Percentiles rank a stretch among this genome's conserved stretches.
Evolutionary conservation across 1,139 yeast species (phyloP).

Genomic region (Debaryomycetaceae sp.): DNA sequence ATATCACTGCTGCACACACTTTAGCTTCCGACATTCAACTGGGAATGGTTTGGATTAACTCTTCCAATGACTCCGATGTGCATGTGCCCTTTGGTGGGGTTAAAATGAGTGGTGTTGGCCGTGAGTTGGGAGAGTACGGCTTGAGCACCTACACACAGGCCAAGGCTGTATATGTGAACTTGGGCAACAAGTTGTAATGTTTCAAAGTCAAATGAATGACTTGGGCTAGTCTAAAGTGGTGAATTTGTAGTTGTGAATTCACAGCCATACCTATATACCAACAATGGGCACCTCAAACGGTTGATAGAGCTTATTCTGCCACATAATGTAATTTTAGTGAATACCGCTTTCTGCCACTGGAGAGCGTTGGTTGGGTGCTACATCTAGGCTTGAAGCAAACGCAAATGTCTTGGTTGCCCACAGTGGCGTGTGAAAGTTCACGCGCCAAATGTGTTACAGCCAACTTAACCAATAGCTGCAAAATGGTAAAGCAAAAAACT

Average conservation of each 20-base stretch:
- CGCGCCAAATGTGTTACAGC: too few relatives aligned
- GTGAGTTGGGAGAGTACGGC: conserved; percentile 86
- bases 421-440: too few relatives aligned
- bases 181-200: conserved; percentile 29
- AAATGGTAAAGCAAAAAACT: too few relatives aligned
- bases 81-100: conserved; percentile 78
- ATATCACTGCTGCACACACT: conserved; percentile 40
- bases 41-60: conserved; percentile 58
- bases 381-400: too few relatives aligned
- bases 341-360: conserved; percentile 78
- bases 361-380: conserved; percentile 61
- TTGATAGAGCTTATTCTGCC: too few relatives aligned
- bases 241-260: too few relatives aligned
- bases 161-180: conserved; percentile 73
- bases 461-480: too few relatives aligned
- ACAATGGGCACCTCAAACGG: too few relatives aligned
- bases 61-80: conserved; percentile 73
- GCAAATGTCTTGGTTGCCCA: too few relatives aligned
- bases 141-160: conserved; percentile 71
- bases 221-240: too few relatives aligned
- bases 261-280: too few relatives aligned
- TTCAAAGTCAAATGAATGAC: neutral
- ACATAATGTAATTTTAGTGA: conserved; percentile 72
- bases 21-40: conserved; percentile 43
- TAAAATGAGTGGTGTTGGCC: conserved; percentile 81